Evolutionary conservation across 1,139 yeast species (phyloP).

Genomic region (Entelexis paramagnoliae): DNA sequence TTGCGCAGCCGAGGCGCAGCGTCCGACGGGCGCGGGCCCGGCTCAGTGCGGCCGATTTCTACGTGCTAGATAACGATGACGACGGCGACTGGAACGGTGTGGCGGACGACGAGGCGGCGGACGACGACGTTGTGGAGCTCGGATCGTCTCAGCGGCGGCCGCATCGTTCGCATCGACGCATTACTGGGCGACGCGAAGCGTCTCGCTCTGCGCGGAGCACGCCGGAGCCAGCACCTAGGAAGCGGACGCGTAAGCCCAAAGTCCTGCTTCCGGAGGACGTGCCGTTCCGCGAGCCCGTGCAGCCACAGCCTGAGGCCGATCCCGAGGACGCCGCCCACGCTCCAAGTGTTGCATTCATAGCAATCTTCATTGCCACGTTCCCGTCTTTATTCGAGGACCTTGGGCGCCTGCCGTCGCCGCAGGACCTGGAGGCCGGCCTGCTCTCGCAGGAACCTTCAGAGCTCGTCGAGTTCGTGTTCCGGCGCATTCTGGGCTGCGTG

Average conservation of each 20-base stretch:
- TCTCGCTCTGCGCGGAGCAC: background rate
- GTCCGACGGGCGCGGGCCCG: constrained; percentile 13
- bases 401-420: constrained; percentile 32
- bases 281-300: constrained; percentile 26
- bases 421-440: constrained; percentile 35
- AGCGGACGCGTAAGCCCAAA: constrained; percentile 7
- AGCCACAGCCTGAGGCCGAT: constrained; percentile 25
- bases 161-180: background rate
- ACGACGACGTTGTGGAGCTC: background rate
- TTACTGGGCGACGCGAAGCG: background rate
- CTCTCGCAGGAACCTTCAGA: constrained; percentile 24
- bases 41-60: constrained; percentile 14
- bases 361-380: constrained; percentile 32
- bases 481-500: constrained; percentile 32
- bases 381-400: constrained; percentile 30
- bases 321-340: constrained; percentile 23
- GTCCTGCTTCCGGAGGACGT: constrained; percentile 27
- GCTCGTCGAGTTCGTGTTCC: constrained; percentile 30
- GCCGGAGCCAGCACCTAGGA: background rate
- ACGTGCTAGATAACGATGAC: constrained; percentile 16
- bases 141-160: background rate
- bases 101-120: constrained; percentile 10
- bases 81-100: constrained; percentile 18
- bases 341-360: constrained; percentile 30
- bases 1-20: constrained; percentile 6